Conservation (phyloP, 306 rosid species). For the Betula pendula region DNA sequence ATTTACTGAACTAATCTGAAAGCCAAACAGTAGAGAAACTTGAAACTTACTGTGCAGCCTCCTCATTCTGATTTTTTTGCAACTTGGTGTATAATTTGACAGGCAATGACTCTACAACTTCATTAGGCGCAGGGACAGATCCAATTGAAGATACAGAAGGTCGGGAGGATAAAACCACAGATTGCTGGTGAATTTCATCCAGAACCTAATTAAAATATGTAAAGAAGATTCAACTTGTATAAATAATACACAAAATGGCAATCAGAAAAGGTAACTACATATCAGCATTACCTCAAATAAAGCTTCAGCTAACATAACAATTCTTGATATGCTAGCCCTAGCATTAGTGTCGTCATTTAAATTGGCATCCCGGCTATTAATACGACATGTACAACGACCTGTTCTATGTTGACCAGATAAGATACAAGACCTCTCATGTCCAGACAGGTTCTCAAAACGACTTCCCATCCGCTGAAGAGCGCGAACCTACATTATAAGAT, state of each 20-base stretch:
- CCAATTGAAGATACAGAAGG: conserved; percentile 95
- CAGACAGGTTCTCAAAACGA: conserved; percentile 89
- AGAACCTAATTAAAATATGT: conserved; percentile 91
- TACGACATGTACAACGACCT: conserved; percentile 83
- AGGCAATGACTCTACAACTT: conserved; percentile 96
- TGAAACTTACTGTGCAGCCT: conserved; percentile 83
- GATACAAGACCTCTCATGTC: conserved; percentile 91
- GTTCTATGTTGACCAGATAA: conserved; percentile 93
- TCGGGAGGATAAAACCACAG: conserved; percentile 89
- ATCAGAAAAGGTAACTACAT: conserved; percentile 23
- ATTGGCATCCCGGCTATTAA: conserved; percentile 49
- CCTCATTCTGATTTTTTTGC: conserved; percentile 75
- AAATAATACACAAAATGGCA: conserved; percentile 33
- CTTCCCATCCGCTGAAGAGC: conserved; percentile 98
- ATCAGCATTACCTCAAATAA: conserved; percentile 79
- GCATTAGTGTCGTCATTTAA: conserved; percentile 71
- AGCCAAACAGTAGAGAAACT: neutral
- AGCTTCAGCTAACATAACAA: conserved; percentile 98
- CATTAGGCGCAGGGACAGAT: conserved; percentile 93
- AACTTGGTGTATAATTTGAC: conserved; percentile 69
- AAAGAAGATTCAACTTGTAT: conserved; percentile 55
- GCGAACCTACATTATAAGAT: conserved; percentile 71
- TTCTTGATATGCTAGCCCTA: conserved; percentile 98
- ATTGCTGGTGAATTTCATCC: conserved; percentile 99
- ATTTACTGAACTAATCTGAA: conserved; percentile 3